Base-by-base conservation (phyloP, 441 rosid species). In the Kokia cookei region DNA sequence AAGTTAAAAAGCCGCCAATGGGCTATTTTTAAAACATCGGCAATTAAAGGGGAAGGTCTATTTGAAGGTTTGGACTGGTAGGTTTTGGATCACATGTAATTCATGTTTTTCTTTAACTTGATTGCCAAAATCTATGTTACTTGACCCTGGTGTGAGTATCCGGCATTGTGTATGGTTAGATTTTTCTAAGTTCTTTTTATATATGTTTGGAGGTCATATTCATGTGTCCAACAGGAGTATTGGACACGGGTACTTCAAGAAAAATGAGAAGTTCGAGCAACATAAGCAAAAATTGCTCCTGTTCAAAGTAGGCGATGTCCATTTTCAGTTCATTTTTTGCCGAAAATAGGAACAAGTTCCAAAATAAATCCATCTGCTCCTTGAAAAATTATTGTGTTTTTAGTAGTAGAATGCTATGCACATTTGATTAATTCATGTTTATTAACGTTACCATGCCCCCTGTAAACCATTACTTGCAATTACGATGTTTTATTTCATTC, bases 41-140 rank as follows among this genome's bases (percentile, higher is more conserved):
- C 94, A 14, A 76, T 81, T 22, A 90, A 90, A 82, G 94, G 91
- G 59, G 94, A 85, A 60, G 92, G 92, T 60, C 94, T 90, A 66
- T 90, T 88, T 74, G 94, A 90, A 77, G 94, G 94, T 64, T 80
- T 90, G 71, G 92, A 90, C 81, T 90, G 94, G 94, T 90, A 86
- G 82, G 86, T 59, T 58, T 71, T 43, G 32, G 19, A 40, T 61
- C 60, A 32, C 69, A 29, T 45, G n/a, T 51, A 51, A 32, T 50
- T 29, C n/a, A 32, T 68, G 27, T 68, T 50, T 27, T 50, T 37
- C 40, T 27, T 67, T 14, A 29, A 51, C 35, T 32, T 32, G 22
- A 7, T 69, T 35, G 32, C 47, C 29, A 32, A 68, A 37, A 37
- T 37, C 9, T 37, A 37, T 37, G 42, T 37, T 37, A 37, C 42